phyloP scores from a whole-genome alignment of 176 grass and related monocot species.

The Aegilops tauschii region DNA sequence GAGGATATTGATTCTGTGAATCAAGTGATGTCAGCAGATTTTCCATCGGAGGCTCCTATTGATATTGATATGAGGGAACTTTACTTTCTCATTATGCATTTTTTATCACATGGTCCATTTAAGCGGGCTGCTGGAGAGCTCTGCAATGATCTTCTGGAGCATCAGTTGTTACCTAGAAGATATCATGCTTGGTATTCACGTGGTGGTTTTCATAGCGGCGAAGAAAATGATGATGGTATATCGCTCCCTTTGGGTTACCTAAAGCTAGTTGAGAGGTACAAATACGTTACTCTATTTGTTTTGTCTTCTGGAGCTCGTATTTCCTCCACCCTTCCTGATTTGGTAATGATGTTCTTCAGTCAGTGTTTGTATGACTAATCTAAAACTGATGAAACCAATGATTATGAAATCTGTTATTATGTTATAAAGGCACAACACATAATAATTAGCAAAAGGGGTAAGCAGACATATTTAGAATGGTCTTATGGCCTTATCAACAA shows the following conservation, averaged over 20 bases:
- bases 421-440: background rate
- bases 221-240: conserved; percentile 90
- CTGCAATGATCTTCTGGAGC: conserved; percentile 82
- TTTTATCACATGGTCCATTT: conserved; percentile 88
- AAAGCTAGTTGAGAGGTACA: conserved; percentile 87
- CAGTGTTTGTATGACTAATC: conserved; percentile 13
- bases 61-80: conserved; percentile 92
- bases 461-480: background rate
- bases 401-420: conserved; percentile 13
- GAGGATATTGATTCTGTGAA: conserved; percentile 50
- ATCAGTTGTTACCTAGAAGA: conserved; percentile 91
- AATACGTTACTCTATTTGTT: conserved; percentile 11
- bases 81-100: conserved; percentile 98
- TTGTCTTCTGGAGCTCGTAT: background rate
- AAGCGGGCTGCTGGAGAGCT: conserved; percentile 66
- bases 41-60: conserved; percentile 43
- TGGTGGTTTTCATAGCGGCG: conserved; percentile 55
- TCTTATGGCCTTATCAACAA: background rate
- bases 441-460: background rate
- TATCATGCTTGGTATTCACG: conserved; percentile 96
- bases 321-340: background rate
- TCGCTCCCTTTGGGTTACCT: conserved; percentile 86
- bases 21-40: conserved; percentile 39
- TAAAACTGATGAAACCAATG: conserved; percentile 1
- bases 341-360: background rate